These are phyloP conservation scores for Huntiella abstrusa DNA, from an alignment of 2,329 filamentous ascomycete genomes.

Conservation along the genomic window DNA sequence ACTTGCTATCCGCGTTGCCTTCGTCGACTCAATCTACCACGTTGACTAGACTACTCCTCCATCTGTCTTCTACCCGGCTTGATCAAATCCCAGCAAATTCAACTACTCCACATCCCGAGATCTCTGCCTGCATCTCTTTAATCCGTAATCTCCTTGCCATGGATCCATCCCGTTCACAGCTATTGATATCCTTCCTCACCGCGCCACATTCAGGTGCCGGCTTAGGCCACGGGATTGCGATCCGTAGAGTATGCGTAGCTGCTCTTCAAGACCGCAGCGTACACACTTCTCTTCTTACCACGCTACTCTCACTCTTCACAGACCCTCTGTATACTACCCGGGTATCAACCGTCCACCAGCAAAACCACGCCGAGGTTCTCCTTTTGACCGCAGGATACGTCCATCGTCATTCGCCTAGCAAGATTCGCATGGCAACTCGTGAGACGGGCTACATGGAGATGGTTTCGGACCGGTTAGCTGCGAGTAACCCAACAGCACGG, in stretches of 20 bases:
- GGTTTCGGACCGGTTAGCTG: constrained; percentile 68
- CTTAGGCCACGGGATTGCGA: constrained; percentile 41
- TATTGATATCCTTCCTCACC: constrained; percentile 47
- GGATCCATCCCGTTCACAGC: constrained; percentile 29
- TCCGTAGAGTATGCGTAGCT: constrained; percentile 47
- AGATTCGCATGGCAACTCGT: constrained; percentile 48
- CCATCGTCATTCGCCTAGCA: constrained; percentile 43
- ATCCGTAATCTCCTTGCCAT: constrained; percentile 30
- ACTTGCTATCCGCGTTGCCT: too few species aligned
- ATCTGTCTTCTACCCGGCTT: constrained; percentile 28
- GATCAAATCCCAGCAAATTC: constrained; percentile 17
- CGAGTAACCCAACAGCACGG: constrained; percentile 54
- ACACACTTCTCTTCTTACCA: too few species aligned
- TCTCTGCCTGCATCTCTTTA: constrained; percentile 41
- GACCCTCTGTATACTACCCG: constrained; percentile 78
- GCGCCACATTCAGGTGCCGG: constrained; percentile 41
- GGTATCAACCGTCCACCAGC: constrained; percentile 67
- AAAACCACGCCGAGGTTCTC: constrained; percentile 66
- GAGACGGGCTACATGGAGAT: constrained; percentile 56
- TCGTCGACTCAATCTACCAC: too few species aligned
- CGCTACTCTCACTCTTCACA: too few species aligned
- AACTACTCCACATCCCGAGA: constrained; percentile 12
- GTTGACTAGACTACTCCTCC: constrained; percentile 17
- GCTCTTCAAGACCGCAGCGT: constrained; percentile 15
- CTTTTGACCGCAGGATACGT: constrained; percentile 63